Evolutionary conservation across 441 rosid species (phyloP).

Genomic region (Populus hybrid): DNA sequence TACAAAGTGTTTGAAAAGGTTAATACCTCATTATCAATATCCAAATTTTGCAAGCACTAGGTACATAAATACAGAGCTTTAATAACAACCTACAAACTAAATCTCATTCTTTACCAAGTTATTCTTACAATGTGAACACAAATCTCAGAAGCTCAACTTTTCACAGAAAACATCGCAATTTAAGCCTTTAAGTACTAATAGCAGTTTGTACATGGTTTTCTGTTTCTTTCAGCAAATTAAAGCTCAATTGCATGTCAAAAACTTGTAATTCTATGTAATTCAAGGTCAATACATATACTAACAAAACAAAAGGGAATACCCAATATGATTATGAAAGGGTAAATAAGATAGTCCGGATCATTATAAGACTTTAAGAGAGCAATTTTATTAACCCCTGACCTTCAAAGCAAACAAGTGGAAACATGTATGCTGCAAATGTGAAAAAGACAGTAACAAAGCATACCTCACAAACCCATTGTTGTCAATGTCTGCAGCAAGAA

Average conservation of each 20-base stretch:
- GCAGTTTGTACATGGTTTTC: background rate
- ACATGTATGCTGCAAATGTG: background rate
- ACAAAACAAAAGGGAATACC: background rate
- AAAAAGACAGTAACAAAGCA: background rate
- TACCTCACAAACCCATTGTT: slow-evolving; percentile 85
- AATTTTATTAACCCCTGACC: background rate
- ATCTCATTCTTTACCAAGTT: background rate
- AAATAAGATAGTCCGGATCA: background rate
- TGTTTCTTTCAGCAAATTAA: background rate
- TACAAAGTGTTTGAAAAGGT: background rate
- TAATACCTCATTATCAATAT: background rate
- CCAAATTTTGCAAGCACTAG: background rate
- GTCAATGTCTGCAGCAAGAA: slow-evolving; percentile 88
- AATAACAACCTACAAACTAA: background rate
- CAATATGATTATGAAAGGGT: background rate
- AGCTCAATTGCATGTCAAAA: background rate
- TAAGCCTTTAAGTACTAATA: background rate
- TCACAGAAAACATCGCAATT: background rate
- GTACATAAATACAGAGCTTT: too few species aligned
- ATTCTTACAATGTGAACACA: background rate
- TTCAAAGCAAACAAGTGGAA: background rate
- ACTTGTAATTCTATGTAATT: background rate
- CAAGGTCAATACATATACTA: background rate
- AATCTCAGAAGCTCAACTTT: background rate
- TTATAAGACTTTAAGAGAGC: background rate